A percentile compares a stretch with the other conserved stretches of the same genome.
These are phyloP conservation scores for Podospora tetraspora DNA, from an alignment of 495 filamentous ascomycete genomes.

Conservation along the genomic window DNA sequence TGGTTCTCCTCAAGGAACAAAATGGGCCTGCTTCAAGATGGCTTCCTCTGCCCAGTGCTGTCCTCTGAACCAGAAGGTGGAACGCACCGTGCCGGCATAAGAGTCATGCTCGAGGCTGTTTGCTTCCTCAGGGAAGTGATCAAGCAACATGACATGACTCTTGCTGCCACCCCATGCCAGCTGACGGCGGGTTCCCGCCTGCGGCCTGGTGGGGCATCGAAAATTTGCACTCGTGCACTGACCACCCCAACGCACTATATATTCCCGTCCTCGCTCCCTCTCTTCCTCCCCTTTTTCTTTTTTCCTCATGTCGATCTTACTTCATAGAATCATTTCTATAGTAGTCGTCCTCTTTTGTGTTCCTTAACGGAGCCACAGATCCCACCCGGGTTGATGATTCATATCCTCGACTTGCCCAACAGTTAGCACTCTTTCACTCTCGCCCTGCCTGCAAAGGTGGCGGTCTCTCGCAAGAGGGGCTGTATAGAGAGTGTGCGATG, in stretches of 20 bases:
- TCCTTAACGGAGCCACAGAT: conserved; percentile 65
- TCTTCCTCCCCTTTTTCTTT: conserved; percentile 33
- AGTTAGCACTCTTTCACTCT: conserved; percentile 51
- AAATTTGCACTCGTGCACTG: conserved; percentile 39
- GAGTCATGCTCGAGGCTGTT: too few species aligned
- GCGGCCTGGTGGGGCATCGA: neutral
- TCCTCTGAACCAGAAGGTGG: too few species aligned
- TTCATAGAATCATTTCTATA: conserved; percentile 88
- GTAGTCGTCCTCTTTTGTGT: conserved; percentile 74
- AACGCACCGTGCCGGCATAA: too few species aligned
- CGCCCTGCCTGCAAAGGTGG: conserved; percentile 48
- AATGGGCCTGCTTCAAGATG: too few species aligned
- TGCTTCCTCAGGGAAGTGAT: too few species aligned
- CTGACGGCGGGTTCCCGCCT: conserved; percentile 27
- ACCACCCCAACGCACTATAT: conserved; percentile 36
- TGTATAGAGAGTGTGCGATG: conserved; percentile 59
- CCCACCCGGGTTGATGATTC: conserved; percentile 58
- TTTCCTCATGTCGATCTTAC: conserved; percentile 59
- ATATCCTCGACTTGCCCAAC: conserved; percentile 54
- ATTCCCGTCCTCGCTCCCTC: conserved; percentile 10
- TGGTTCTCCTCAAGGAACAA: too few species aligned
- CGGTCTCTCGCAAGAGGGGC: conserved; percentile 31
- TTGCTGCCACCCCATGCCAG: neutral
- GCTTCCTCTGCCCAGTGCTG: too few species aligned
- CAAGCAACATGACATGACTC: too few species aligned